These are phyloP conservation scores for Fusarium incarnatum DNA, from an alignment of 2,329 filamentous ascomycete genomes.

Conservation along the genomic window DNA sequence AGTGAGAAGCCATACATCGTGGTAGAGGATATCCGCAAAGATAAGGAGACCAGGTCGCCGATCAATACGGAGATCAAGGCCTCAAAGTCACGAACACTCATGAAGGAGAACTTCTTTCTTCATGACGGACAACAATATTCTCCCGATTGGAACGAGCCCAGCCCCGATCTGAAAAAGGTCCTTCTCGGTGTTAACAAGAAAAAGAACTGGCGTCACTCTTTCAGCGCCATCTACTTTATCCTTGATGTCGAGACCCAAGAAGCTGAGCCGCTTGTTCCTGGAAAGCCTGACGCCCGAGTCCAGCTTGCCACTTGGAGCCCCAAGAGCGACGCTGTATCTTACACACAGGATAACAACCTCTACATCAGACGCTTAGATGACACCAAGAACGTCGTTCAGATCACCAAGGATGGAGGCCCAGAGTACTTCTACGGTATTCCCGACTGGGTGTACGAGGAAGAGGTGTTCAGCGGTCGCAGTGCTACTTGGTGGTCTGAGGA, in stretches of 20 bases:
- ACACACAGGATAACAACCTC: constrained; percentile 90
- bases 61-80: constrained; percentile 48
- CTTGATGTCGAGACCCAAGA: constrained; percentile 87
- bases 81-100: constrained; percentile 74
- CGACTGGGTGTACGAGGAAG: constrained; percentile 93
- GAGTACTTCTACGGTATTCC: constrained; percentile 96
- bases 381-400: constrained; percentile 70
- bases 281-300: constrained; percentile 71
- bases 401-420: constrained; percentile 87
- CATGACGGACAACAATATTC: constrained; percentile 66
- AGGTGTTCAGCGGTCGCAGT: constrained; percentile 75
- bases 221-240: constrained; percentile 87
- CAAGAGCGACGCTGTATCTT: constrained; percentile 86
- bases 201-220: constrained; percentile 91
- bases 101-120: constrained; percentile 74
- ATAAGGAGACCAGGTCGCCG: constrained; percentile 50
- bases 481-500: constrained; percentile 97
- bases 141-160: constrained; percentile 77
- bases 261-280: constrained; percentile 81
- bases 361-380: constrained; percentile 74
- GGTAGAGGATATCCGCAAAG: constrained; percentile 82
- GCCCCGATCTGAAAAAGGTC: constrained; percentile 85
- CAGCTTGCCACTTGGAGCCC: constrained; percentile 94
- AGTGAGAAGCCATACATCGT: constrained; percentile 79
- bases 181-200: constrained; percentile 79